phyloP scores from a whole-genome alignment of 352 stramenopile species.

The Globisporangium mamillatum region DNA sequence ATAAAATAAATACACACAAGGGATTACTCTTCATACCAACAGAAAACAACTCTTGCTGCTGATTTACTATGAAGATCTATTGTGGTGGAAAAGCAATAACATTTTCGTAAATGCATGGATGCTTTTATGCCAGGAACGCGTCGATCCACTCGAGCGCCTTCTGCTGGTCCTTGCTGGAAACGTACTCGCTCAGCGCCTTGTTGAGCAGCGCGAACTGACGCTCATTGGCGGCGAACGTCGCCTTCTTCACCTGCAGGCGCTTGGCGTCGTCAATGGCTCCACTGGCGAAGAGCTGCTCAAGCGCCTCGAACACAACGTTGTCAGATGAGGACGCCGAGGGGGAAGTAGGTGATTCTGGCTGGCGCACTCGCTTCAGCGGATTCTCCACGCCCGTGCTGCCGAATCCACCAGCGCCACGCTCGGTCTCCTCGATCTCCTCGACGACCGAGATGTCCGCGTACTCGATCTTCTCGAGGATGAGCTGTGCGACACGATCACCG shows the following conservation, averaged over 20 bases:
- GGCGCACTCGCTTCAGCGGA: slow-evolving; percentile 48
- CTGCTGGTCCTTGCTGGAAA: slow-evolving; percentile 31
- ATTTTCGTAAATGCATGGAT: background rate
- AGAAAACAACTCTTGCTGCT: background rate
- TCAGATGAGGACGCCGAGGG: slow-evolving; percentile 14
- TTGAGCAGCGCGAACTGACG: slow-evolving; percentile 57
- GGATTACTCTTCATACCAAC: too few species aligned
- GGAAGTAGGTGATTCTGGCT: slow-evolving; percentile 11
- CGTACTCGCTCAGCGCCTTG: slow-evolving; percentile 44
- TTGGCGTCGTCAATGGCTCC: slow-evolving; percentile 52
- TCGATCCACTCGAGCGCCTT: slow-evolving; percentile 71
- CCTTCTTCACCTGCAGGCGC: slow-evolving; percentile 49
- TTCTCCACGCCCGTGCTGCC: slow-evolving; percentile 91
- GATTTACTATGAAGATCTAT: background rate
- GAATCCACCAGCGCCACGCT: slow-evolving; percentile 94
- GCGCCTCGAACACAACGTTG: slow-evolving; percentile 29
- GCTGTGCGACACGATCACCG: slow-evolving; percentile 96
- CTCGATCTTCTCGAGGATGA: slow-evolving; percentile 96
- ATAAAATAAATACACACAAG: too few species aligned
- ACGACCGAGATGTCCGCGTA: slow-evolving; percentile 91
- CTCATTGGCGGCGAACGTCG: slow-evolving; percentile 46
- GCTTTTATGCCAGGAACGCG: slow-evolving; percentile 37
- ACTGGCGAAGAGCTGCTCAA: slow-evolving; percentile 48
- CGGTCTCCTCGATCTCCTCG: slow-evolving; percentile 94
- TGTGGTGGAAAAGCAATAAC: background rate